A percentile compares a stretch with the other conserved stretches of the same genome.
These are phyloP conservation scores for Venustampulla echinocandica DNA, from an alignment of 495 filamentous ascomycete species.

Conservation along the genomic window DNA sequence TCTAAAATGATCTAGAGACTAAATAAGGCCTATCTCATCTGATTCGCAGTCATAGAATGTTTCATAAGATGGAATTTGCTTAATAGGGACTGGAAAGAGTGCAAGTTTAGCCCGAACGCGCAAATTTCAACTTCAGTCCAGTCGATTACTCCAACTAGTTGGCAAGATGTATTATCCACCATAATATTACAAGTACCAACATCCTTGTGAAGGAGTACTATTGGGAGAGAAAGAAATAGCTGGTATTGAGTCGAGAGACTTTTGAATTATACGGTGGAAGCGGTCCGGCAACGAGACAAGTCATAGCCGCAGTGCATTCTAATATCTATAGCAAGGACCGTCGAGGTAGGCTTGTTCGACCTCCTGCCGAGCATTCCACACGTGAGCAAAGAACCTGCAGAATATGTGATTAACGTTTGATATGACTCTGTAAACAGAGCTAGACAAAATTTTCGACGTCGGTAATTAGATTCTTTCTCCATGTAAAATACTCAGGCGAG, in stretches of 20 bases:
- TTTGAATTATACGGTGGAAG: slow-evolving; percentile 29
- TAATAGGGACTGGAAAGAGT: slow-evolving; percentile 29
- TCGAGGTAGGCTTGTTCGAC: slow-evolving; percentile 23
- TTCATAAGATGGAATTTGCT: no score
- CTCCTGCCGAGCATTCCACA: slow-evolving; percentile 28
- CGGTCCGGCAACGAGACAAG: slow-evolving; percentile 27
- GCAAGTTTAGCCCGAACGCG: slow-evolving; percentile 33
- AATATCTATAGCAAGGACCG: slow-evolving; percentile 19
- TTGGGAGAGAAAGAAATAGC: slow-evolving; percentile 32
- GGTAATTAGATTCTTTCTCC: slow-evolving; percentile 27
- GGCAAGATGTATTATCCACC: slow-evolving; percentile 27
- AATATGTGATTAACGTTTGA: neutral
- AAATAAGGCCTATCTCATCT: no score
- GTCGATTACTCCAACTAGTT: slow-evolving; percentile 34
- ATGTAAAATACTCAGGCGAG: slow-evolving; percentile 24
- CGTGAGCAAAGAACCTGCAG: slow-evolving; percentile 29
- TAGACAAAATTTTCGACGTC: slow-evolving; percentile 21
- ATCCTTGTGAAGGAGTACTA: slow-evolving; percentile 32
- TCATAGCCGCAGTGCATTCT: slow-evolving; percentile 26
- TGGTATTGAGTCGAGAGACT: slow-evolving; percentile 24
- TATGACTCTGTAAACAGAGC: neutral
- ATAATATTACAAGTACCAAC: slow-evolving; percentile 33
- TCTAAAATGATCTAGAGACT: no score
- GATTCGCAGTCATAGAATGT: no score
- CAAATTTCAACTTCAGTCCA: slow-evolving; percentile 33